These are phyloP conservation scores for Nakaseomyces bracarensis DNA, from an alignment of 1,139 yeast genomes.

Conservation along the genomic window DNA sequence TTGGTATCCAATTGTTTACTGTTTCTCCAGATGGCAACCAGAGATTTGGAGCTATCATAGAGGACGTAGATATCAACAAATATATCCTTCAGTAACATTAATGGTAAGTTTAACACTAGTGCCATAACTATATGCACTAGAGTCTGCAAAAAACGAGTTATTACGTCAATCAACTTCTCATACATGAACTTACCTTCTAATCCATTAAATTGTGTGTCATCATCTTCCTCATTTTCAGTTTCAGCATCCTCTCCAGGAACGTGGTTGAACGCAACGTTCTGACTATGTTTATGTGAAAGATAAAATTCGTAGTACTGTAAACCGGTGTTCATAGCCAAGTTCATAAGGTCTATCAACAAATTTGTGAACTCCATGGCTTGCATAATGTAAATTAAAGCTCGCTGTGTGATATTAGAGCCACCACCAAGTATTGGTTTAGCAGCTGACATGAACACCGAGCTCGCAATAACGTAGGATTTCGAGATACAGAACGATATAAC, in stretches of 20 bases:
- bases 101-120: constrained; percentile 48
- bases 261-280: constrained; percentile 4
- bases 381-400: constrained; percentile 25
- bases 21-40: constrained; percentile 51
- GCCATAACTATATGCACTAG: constrained; percentile 46
- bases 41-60: constrained; percentile 43
- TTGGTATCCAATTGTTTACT: constrained; percentile 57
- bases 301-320: constrained; percentile 52
- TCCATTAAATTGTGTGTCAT: constrained; percentile 29
- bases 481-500: constrained; percentile 47
- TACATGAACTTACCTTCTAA: constrained; percentile 70
- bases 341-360: constrained; percentile 47
- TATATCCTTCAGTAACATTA: constrained; percentile 61
- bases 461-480: constrained; percentile 4
- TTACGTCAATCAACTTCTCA: constrained; percentile 50
- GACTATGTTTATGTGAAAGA: constrained; percentile 8
- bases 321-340: constrained; percentile 29
- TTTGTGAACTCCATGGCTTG: constrained; percentile 75
- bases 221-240: constrained; percentile 15
- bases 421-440: constrained; percentile 1
- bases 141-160: constrained; percentile 40
- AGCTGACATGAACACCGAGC: constrained; percentile 10
- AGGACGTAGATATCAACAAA: constrained; percentile 46
- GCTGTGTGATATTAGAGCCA: constrained; percentile 5
- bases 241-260: constrained; percentile 13